Conservation (phyloP, 1,284 basidiomycete genomes). For the Blastosporella zonata region DNA sequence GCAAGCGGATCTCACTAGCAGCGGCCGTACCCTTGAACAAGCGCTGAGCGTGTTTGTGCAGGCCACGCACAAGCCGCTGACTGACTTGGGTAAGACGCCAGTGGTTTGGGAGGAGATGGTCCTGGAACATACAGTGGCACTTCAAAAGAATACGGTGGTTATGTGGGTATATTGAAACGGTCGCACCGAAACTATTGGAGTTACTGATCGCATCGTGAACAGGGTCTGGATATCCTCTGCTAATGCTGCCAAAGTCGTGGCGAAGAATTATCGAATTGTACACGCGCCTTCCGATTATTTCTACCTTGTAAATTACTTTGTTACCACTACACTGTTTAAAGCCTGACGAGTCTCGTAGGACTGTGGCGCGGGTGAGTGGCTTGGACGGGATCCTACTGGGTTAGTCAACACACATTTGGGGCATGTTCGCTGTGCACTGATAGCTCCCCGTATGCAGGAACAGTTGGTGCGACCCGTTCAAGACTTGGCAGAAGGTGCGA, state of each 20-base stretch:
- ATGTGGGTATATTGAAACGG: constrained; percentile 40
- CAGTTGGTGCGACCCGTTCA: constrained; percentile 71
- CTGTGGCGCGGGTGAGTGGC: constrained; percentile 79
- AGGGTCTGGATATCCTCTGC: constrained; percentile 73
- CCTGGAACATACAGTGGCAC: constrained; percentile 57
- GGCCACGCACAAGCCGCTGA: constrained; percentile 35
- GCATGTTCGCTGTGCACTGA: not conserved
- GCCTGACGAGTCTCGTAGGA: constrained; percentile 41
- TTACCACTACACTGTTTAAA: not conserved
- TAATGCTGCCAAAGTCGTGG: constrained; percentile 56
- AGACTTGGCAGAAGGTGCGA: constrained; percentile 68
- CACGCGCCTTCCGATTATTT: constrained; percentile 74
- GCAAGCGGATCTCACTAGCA: constrained; percentile 45
- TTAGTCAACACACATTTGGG: constrained; percentile 10
- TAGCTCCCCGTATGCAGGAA: constrained; percentile 27
- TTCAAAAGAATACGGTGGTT: constrained; percentile 68
- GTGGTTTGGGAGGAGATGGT: constrained; percentile 66
- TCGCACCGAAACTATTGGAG: too few species aligned
- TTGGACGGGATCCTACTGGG: constrained; percentile 54
- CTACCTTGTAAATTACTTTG: constrained; percentile 55
- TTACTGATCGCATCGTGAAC: not conserved
- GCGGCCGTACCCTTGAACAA: constrained; percentile 54
- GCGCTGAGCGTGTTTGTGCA: constrained; percentile 64
- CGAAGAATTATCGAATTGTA: constrained; percentile 59
- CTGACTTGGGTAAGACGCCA: constrained; percentile 37